Evolutionary conservation across 441 rosid genomes (phyloP), one percentile per base, ranked within the genome.

Genomic region (Pelargonium cotyledonis): DNA sequence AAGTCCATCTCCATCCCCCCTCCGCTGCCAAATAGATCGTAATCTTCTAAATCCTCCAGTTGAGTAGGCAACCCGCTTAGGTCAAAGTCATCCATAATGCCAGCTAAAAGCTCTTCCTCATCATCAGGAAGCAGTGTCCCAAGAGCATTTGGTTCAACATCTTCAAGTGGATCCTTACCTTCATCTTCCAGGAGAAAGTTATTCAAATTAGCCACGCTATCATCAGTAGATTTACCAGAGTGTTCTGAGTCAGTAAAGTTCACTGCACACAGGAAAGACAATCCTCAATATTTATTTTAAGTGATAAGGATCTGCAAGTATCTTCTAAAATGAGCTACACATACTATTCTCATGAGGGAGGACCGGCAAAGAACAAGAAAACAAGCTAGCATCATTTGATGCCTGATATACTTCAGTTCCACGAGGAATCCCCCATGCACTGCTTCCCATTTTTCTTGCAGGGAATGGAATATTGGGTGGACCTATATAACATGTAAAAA

Each of bases 1-100:
- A 78, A 74, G 66, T 91, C 97, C 76, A 91, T 47, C 47, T 91
- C 97, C 90, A 91, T 82, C 68, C 93, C 99, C 60, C 97, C 96
- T 60, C 92, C 97, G 35, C 87, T 79, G 72, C 86, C 87, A 68
- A 91, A 91, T 51, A 91, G 78, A 65, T 91, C 97, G 74, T 80
- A 84, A 29, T 91, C 98, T 73, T 95, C 97, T 60, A 87, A 77
- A 70, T 88, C 95, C 69, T 88, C 95, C 73, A 85, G 70, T 65
- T 83, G 88, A 73, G 73, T 79, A 66, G 95, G 91, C 80, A 89
- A 68, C 11, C 84, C 85, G 16, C 76, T 82, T 1, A 91, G 74
- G 76, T 91, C 88, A 76, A 91, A 86, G 75, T 83, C 90, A 76
- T 87, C 95, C 65, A 79, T 80, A 69, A 89, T 76, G 68, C 97